These are phyloP conservation scores for Pseudogymnoascus sp. DNA, from an alignment of 2,329 filamentous ascomycete species.

Conservation along the genomic window DNA sequence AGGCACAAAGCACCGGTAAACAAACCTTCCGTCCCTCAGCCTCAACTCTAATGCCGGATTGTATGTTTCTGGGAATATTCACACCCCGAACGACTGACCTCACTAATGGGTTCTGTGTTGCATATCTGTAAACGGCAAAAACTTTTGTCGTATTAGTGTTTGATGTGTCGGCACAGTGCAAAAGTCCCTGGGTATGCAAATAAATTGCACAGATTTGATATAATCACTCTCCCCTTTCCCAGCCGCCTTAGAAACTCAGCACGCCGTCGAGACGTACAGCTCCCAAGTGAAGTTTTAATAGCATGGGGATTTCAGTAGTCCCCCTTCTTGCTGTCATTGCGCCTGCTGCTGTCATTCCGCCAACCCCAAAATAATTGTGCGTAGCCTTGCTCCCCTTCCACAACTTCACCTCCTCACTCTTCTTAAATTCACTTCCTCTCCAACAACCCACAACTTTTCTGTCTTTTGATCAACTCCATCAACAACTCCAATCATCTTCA, in stretches of 20 bases:
- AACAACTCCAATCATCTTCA: not conserved
- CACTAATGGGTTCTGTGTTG: not conserved
- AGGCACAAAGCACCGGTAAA: no score
- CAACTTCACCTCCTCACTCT: not conserved
- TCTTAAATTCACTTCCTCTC: not conserved
- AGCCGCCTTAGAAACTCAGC: not conserved
- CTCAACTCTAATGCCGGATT: not conserved
- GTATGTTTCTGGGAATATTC: not conserved
- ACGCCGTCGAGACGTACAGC: not conserved
- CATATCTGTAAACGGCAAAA: not conserved
- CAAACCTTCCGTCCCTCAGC: no score
- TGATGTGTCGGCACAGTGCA: not conserved
- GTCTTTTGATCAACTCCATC: not conserved
- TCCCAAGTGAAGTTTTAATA: not conserved
- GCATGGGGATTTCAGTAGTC: not conserved
- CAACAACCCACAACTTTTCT: not conserved
- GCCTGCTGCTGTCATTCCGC: not conserved
- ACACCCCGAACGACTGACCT: not conserved
- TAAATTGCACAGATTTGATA: not conserved
- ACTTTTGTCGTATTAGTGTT: not conserved
- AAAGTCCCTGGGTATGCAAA: not conserved
- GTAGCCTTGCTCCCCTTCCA: not conserved
- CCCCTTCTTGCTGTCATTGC: not conserved
- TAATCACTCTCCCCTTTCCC: not conserved
- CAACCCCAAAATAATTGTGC: not conserved